Evolutionary conservation across 306 rosid genomes (phyloP), one percentile per base, ranked within the genome.

Genomic region (Glycine soja): DNA sequence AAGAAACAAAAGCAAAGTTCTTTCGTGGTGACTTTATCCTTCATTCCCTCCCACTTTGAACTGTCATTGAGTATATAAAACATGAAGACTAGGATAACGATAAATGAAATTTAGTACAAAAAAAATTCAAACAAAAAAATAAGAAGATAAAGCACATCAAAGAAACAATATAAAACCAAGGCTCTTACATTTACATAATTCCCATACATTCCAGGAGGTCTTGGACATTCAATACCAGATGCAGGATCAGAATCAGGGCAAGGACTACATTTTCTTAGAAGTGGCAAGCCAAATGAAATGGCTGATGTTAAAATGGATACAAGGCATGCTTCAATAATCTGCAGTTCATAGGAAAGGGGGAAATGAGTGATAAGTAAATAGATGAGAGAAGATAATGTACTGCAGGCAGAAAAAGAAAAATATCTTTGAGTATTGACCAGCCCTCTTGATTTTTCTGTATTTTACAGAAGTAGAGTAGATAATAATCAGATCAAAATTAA

Each of bases 151-250:
- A 61, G 51, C 53, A 71, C 67, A 69, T 40, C 70, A 83, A 74
- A 80, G 52, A 77, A 69, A 57, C 48, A 85, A 48, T 19, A 71
- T 30, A 66, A 69, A 59, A 18, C 63, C 59, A 74, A 77, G 0
- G 7, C 77, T 76, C 99, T 91, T 95, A 95, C 99, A 82, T 95
- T 95, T 74, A 95, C 99, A 90, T 91, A 95, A 84, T 95, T 95
- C 82, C 99, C 99, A 61, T 91, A 93, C 89, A 86, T 87, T 83
- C 99, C 99, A 30, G 98, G 99, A 78, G 93, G 91, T 73, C 91
- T 88, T 38, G 99, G 98, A 83, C 99, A 95, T 81, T 95, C 91
- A 89, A 93, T 88, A 72, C 90, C 96, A 79, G 93, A 85, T 32
- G 86, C 83, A 51, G 88, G 86, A 89, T 85, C 92, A 43, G 91